Evolutionary conservation across 2,329 filamentous ascomycete genomes (phyloP).

Genomic region (Aspergillus sp.): DNA sequence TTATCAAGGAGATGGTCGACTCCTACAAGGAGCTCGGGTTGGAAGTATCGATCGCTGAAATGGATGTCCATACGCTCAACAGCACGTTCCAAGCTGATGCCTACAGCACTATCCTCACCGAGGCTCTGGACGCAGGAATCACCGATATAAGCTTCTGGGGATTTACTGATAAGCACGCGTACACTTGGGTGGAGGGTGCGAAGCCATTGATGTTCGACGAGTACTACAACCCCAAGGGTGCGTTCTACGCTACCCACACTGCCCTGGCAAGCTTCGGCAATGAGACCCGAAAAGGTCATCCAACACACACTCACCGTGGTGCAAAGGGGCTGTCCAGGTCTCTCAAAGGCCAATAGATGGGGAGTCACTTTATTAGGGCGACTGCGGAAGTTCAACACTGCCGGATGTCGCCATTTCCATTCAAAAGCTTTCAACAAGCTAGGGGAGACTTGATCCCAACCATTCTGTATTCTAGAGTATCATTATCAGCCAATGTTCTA

Average conservation of each 20-base stretch:
- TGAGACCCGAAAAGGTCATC: too few relatives aligned
- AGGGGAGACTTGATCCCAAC: too few relatives aligned
- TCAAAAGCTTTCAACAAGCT: too few relatives aligned
- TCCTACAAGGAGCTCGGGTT: conserved; percentile 8
- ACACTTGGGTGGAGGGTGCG: conserved; percentile 12
- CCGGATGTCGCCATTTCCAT: too few relatives aligned
- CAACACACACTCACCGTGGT: too few relatives aligned
- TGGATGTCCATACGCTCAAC: conserved; percentile 13
- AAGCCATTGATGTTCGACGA: conserved; percentile 20
- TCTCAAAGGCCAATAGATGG: too few relatives aligned
- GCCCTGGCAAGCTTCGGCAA: background rate
- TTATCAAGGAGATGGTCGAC: conserved; percentile 3
- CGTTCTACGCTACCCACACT: background rate
- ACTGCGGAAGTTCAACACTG: too few relatives aligned
- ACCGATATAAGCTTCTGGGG: conserved; percentile 7
- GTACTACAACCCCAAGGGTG: conserved; percentile 9
- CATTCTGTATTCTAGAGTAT: too few relatives aligned
- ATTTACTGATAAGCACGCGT: conserved; percentile 18
- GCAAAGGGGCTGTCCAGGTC: too few relatives aligned
- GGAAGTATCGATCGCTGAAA: conserved; percentile 6
- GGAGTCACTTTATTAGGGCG: too few relatives aligned
- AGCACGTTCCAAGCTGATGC: conserved; percentile 5
- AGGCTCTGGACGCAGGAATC: conserved; percentile 3
- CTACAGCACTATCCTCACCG: conserved; percentile 3
- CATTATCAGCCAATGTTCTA: too few relatives aligned